Evolutionary conservation across 257 asterid genomes (phyloP).

Genomic region (Capsicum baccatum): DNA sequence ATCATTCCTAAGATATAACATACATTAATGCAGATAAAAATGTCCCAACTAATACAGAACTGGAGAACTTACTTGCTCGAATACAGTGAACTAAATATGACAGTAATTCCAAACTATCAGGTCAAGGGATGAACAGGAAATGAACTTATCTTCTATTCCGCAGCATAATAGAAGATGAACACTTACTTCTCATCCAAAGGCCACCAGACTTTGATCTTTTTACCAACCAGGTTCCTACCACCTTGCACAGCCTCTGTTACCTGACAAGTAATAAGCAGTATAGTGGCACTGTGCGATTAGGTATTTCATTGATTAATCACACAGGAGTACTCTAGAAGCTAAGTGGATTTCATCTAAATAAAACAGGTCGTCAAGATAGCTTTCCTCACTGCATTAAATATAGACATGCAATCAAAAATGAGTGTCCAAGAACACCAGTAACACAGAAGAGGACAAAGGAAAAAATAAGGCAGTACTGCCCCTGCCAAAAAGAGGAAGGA

Average conservation of each 20-base stretch:
- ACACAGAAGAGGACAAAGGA: background rate
- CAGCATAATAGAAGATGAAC: constrained; percentile 25
- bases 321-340: background rate
- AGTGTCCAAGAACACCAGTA: background rate
- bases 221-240: constrained; percentile 71
- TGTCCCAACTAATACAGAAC: background rate
- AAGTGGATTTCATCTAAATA: background rate
- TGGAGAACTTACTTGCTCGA: background rate
- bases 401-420: background rate
- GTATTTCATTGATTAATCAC: background rate
- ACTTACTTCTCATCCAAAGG: constrained; percentile 78
- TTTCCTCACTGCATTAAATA: background rate
- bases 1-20: background rate
- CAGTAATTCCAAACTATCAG: constrained; percentile 8
- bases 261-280: constrained; percentile 42
- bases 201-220: constrained; percentile 90
- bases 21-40: background rate
- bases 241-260: constrained; percentile 48
- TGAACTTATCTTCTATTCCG: background rate
- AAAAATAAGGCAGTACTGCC: constrained; percentile 1
- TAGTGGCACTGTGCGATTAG: background rate
- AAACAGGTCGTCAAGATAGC: background rate
- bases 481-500: background rate
- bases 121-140: background rate
- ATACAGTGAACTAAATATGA: background rate